A percentile compares a stretch with the other conserved stretches of the same genome.
phyloP scores from a whole-genome alignment of 2,329 filamentous ascomycete genomes.

The Rosellinia necatrix region DNA sequence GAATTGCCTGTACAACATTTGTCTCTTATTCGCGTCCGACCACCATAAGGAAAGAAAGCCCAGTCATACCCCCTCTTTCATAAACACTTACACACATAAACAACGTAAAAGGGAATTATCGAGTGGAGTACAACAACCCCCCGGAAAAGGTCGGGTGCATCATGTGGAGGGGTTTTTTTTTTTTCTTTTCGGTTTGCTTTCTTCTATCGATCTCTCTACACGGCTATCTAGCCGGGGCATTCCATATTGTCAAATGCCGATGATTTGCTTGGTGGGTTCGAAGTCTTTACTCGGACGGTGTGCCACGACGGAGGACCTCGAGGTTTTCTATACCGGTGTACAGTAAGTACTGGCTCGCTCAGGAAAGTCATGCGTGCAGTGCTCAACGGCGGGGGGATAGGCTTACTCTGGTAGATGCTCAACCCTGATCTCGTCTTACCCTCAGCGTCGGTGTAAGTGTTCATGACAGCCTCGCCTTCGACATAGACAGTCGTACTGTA shows the following conservation, averaged over 20 bases:
- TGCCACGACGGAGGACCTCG: constrained; percentile 50
- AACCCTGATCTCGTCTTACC: constrained; percentile 68
- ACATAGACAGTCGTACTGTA: constrained; percentile 76
- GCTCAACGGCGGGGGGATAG: neutral
- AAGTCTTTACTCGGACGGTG: constrained; percentile 19
- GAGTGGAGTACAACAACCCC: constrained; percentile 15
- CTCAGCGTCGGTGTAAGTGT: constrained; percentile 68
- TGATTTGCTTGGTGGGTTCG: neutral
- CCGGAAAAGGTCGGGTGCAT: neutral
- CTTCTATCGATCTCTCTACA: neutral
- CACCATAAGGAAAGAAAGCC: neutral
- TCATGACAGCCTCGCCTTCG: constrained; percentile 79
- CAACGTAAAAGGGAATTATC: constrained; percentile 10
- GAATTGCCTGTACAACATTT: constrained; percentile 17
- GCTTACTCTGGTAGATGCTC: constrained; percentile 80
- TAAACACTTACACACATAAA: neutral
- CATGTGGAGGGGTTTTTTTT: too few relatives aligned
- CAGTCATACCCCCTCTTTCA: neutral
- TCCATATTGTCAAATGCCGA: neutral
- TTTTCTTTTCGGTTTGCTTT: too few relatives aligned
- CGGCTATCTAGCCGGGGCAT: neutral
- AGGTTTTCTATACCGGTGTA: constrained; percentile 47
- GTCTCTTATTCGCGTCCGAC: neutral
- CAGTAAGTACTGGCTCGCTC: constrained; percentile 5
- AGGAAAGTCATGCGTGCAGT: neutral